Conservation (phyloP, 805 yeast genomes). For the Nakazawaea ernobii region DNA sequence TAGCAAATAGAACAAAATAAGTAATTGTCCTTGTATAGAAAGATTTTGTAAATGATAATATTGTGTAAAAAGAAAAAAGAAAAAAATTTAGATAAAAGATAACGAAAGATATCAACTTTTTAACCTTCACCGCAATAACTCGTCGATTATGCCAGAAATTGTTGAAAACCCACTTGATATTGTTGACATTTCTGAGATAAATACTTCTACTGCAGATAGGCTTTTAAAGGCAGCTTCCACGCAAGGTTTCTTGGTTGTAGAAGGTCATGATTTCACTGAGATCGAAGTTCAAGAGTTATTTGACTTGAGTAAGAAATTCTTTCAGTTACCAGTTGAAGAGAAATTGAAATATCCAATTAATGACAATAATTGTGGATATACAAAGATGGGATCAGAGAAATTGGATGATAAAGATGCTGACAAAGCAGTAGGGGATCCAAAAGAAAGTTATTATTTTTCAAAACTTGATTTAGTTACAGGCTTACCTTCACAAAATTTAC, state of each 20-base stretch:
- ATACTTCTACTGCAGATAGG: constrained; percentile 38
- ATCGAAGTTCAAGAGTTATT: constrained; percentile 35
- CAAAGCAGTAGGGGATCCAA: constrained; percentile 46
- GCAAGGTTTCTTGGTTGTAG: constrained; percentile 45
- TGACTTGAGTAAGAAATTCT: constrained; percentile 29
- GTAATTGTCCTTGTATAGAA: too few species aligned
- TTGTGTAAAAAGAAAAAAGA: too few species aligned
- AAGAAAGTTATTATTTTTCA: constrained; percentile 63
- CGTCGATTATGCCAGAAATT: neutral
- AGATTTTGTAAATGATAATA: too few species aligned
- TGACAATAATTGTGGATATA: constrained; percentile 46
- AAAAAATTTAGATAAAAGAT: too few species aligned
- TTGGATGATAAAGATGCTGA: constrained; percentile 27
- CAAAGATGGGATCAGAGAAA: constrained; percentile 45
- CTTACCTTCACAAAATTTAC: constrained; percentile 35
- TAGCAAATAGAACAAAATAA: neutral
- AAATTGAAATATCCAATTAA: constrained; percentile 48
- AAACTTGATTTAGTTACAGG: constrained; percentile 45
- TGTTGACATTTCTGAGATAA: constrained; percentile 44
- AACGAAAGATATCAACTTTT: too few species aligned
- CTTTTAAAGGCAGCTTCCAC: constrained; percentile 44
- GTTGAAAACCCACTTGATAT: neutral
- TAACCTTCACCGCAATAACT: neutral
- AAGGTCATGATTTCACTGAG: constrained; percentile 42
- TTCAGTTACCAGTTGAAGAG: constrained; percentile 40